Evolutionary conservation across 2,329 filamentous ascomycete genomes (phyloP), one percentile per base, ranked within the genome.

Genomic region (Claviceps cyperi): DNA sequence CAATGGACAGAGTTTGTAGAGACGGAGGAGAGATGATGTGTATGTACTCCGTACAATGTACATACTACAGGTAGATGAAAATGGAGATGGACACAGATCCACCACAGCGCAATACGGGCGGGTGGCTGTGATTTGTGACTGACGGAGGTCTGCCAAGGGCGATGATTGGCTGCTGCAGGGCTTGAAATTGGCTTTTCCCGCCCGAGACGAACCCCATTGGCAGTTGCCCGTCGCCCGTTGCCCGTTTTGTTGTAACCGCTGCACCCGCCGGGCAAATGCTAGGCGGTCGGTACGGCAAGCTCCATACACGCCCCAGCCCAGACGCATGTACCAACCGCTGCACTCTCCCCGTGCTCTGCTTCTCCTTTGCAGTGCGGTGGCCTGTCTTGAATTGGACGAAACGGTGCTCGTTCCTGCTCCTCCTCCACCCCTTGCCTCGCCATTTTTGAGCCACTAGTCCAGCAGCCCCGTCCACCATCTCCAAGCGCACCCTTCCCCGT

Each of bases 181-280:
- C 49, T 50, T 51, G 53, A 54, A 54, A 57, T 57, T 56, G 50
- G 51, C 52, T n/a, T 38, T 52, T 52, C 14, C 32, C 37, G 36
- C 17, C 37, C 38, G 6, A 48, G 40, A 4, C 19, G 40, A 13
- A 36, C 47, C 40, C 47, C 32, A 21, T 46, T 37, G 45, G 45
- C 35, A n/a, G 45, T 36, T 35, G 40, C 15, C 39, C 24, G 22
- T 28, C 22, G 22, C 21, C 39, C 19, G 39, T 14, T 22, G 39
- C 28, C 47, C 28, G 15, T 19, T 32, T 32, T 32, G 11, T 32
- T 32, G 28, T 32, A 28, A 7, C 19, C 19, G 35, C 35, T 41
- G 13, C 9, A 22, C 28, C 24, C 28, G 28, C 28, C 11, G 28
- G 28, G 28, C 28, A 32, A 32, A 9, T 9, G 28, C 28, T 32